These are phyloP conservation scores for Colletotrichum falcatum DNA, from an alignment of 2,329 filamentous ascomycete species.

Conservation along the genomic window DNA sequence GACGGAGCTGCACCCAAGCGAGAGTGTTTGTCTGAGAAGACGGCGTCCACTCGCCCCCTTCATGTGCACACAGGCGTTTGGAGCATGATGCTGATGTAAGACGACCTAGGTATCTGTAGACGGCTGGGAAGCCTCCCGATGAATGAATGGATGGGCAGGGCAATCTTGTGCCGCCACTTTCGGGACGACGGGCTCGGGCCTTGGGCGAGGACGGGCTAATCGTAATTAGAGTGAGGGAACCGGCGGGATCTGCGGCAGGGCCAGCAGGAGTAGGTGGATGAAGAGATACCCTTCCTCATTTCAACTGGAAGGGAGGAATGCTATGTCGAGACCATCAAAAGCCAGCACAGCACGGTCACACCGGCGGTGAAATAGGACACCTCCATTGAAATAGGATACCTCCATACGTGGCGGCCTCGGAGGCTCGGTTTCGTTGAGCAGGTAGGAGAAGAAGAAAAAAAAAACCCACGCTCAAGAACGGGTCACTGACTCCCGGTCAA, in stretches of 20 bases:
- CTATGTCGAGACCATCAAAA: slow-evolving; percentile 13
- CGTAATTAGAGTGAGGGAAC: slow-evolving; percentile 13
- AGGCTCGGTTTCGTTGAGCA: not conserved
- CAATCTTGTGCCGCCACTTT: slow-evolving; percentile 3
- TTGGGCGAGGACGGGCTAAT: not conserved
- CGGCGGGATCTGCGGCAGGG: slow-evolving; percentile 26
- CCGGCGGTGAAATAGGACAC: not conserved
- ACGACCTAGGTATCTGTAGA: no score
- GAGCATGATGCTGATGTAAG: slow-evolving; percentile 13
- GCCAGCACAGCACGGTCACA: not conserved
- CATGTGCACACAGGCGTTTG: not conserved
- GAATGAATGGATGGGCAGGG: slow-evolving; percentile 14
- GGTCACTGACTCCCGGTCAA: not conserved
- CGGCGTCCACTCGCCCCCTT: slow-evolving; percentile 1
- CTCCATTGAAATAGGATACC: not conserved
- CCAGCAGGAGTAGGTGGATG: slow-evolving; percentile 10
- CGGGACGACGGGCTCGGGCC: slow-evolving; percentile 22
- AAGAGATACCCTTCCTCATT: slow-evolving; percentile 13
- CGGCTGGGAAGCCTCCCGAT: slow-evolving; percentile 7
- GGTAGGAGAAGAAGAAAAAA: not conserved
- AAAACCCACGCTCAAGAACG: not conserved
- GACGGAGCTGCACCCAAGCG: slow-evolving; percentile 15
- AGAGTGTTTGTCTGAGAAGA: slow-evolving; percentile 5
- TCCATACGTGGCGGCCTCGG: not conserved
- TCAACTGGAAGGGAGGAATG: slow-evolving; percentile 6